Conservation (phyloP, 352 stramenopile genomes). For the Pythium rishiriense region DNA sequence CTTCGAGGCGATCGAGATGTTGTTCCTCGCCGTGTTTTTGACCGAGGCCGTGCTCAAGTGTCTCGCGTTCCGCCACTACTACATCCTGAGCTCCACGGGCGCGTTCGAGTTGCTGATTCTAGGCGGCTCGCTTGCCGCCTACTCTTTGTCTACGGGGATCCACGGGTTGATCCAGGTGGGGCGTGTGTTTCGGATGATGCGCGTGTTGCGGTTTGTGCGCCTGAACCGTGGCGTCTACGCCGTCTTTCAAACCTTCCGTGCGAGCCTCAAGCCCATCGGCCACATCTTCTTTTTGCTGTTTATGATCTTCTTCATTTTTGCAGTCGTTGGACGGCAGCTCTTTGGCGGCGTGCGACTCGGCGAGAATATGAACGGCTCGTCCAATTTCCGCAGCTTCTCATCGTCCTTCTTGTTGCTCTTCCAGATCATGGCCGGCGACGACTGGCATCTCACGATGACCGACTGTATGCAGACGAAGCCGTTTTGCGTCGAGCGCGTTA, state of each 20-base stretch:
- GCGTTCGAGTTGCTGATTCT: slow-evolving; percentile 71
- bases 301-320: slow-evolving; percentile 85
- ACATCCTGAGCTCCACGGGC: slow-evolving; percentile 51
- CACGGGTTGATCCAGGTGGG: slow-evolving; percentile 70
- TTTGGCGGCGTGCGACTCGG: slow-evolving; percentile 67
- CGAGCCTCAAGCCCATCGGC: slow-evolving; percentile 58
- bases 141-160: slow-evolving; percentile 62
- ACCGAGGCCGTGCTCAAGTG: slow-evolving; percentile 57
- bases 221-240: slow-evolving; percentile 71
- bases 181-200: slow-evolving; percentile 76
- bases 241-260: slow-evolving; percentile 77
- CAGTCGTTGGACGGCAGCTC: slow-evolving; percentile 69
- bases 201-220: slow-evolving; percentile 73
- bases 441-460: slow-evolving; percentile 83
- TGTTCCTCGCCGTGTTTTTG: slow-evolving; percentile 66
- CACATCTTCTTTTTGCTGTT: slow-evolving; percentile 85
- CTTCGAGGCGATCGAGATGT: slow-evolving; percentile 65
- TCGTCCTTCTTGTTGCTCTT: slow-evolving; percentile 71
- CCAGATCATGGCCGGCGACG: slow-evolving; percentile 81
- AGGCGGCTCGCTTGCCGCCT: slow-evolving; percentile 57
- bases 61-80: slow-evolving; percentile 63
- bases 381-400: slow-evolving; percentile 69
- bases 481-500: slow-evolving; percentile 53
- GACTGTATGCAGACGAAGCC: slow-evolving; percentile 67
- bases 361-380: slow-evolving; percentile 60